Conservation (phyloP, 1,284 basidiomycete genomes). For the Ustilago loliicola region DNA sequence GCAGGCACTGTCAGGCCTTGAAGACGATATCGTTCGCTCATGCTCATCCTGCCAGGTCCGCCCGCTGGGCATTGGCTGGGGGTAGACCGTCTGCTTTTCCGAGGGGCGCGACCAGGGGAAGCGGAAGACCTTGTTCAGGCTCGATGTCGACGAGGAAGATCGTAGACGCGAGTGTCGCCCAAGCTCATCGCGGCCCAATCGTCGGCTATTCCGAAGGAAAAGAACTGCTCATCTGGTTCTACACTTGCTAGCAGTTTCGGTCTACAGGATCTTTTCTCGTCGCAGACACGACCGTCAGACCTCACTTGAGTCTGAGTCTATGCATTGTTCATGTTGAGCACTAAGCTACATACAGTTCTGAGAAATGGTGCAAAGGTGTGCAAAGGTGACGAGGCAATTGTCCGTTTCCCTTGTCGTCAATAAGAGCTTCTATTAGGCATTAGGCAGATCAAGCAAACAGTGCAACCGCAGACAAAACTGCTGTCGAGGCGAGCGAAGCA, state of each 20-base stretch:
- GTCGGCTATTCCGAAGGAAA: too few relatives aligned
- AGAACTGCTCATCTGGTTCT: neutral
- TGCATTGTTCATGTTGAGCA: conserved; percentile 10
- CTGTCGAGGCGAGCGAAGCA: conserved; percentile 9
- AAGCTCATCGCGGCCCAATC: too few relatives aligned
- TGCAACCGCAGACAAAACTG: conserved; percentile 8
- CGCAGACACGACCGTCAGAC: neutral
- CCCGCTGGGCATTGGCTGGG: conserved; percentile 22
- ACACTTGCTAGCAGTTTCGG: neutral
- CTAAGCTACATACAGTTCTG: neutral
- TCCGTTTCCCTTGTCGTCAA: neutral
- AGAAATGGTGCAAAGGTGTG: neutral
- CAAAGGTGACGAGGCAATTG: neutral
- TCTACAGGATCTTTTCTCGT: neutral
- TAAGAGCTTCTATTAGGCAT: too few relatives aligned
- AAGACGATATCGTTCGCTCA: conserved; percentile 44
- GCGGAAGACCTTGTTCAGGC: conserved; percentile 46
- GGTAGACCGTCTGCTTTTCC: conserved; percentile 21
- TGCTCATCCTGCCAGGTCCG: conserved; percentile 35
- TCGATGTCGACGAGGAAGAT: conserved; percentile 34
- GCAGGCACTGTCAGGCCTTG: conserved; percentile 40
- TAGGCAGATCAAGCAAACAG: conserved; percentile 8
- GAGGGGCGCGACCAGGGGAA: conserved; percentile 38
- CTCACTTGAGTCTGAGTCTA: neutral
- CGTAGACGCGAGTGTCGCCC: conserved; percentile 21